A percentile compares a stretch with the other conserved stretches of the same genome.
Evolutionary conservation across 257 asterid genomes (phyloP).

Genomic region (Coffea eugenioides): DNA sequence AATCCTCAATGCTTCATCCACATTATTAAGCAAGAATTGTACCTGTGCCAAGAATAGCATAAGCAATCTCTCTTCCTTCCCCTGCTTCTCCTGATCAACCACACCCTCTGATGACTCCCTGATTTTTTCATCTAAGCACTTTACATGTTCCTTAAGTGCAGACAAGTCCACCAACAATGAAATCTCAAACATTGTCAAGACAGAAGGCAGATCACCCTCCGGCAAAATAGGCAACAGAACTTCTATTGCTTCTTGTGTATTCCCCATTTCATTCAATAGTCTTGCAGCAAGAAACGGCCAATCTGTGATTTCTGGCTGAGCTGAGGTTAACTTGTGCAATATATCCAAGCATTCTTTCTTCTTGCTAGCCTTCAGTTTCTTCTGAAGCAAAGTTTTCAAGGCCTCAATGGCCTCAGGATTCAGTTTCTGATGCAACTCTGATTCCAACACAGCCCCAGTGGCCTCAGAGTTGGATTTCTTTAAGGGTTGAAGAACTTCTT

Average conservation of each 20-base stretch:
- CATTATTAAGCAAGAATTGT: constrained; percentile 74
- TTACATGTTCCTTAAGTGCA: neutral
- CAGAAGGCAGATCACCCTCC: neutral
- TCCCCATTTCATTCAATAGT: constrained; percentile 56
- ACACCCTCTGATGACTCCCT: neutral
- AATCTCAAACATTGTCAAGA: neutral
- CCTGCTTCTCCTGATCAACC: neutral
- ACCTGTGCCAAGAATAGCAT: constrained; percentile 48
- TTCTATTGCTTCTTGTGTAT: constrained; percentile 46
- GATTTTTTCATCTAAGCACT: neutral
- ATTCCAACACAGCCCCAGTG: too few species aligned
- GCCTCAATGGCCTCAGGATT: constrained; percentile 47
- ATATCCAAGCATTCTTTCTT: constrained; percentile 53
- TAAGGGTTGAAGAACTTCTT: neutral
- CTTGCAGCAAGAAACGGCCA: constrained; percentile 64
- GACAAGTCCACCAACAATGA: neutral
- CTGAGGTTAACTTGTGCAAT: constrained; percentile 34
- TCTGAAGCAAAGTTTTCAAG: constrained; percentile 46
- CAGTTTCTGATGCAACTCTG: constrained; percentile 34
- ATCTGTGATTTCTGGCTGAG: constrained; percentile 59
- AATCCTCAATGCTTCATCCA: constrained; percentile 71
- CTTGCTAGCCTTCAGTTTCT: constrained; percentile 61
- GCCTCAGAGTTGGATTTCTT: constrained; percentile 29
- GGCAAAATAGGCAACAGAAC: neutral
- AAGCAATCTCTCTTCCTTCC: neutral